Evolutionary conservation across 2,329 filamentous ascomycete species (phyloP).

Genomic region (Aspergillus chevalieri): DNA sequence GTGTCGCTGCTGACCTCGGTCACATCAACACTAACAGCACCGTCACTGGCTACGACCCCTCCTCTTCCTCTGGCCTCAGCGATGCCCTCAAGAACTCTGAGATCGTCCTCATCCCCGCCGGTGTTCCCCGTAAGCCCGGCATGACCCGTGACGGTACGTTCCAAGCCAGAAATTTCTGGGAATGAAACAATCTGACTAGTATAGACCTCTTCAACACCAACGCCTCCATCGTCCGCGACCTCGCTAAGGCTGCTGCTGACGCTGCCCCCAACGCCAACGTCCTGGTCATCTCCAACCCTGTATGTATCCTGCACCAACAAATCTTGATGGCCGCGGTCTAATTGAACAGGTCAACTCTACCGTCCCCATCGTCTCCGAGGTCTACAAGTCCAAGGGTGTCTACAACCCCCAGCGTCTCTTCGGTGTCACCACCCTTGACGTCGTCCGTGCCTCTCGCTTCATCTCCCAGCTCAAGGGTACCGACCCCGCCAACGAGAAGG

Average conservation of each 20-base stretch:
- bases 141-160: conserved; percentile 90
- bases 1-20: conserved; percentile 95
- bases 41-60: conserved; percentile 83
- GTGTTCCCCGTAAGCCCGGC: conserved; percentile 97
- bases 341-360: conserved; percentile 78
- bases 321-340: conserved; percentile 1
- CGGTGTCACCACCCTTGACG: conserved; percentile 98
- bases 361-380: conserved; percentile 93
- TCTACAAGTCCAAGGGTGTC: conserved; percentile 90
- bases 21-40: conserved; percentile 99
- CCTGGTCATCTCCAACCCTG: conserved; percentile 96
- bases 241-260: conserved; percentile 90
- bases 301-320: conserved; percentile 29
- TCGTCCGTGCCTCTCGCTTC: conserved; percentile 96
- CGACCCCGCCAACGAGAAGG: conserved; percentile 87
- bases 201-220: conserved; percentile 99
- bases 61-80: conserved; percentile 62
- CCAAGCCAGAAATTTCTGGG: neutral
- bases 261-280: conserved; percentile 87
- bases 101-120: conserved; percentile 94
- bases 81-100: conserved; percentile 79
- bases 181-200: neutral
- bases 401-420: conserved; percentile 99
- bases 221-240: conserved; percentile 96
- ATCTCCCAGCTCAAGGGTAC: conserved; percentile 88